Evolutionary conservation across 2,329 filamentous ascomycete genomes (phyloP).

Genomic region (Fusarium ramigenum): DNA sequence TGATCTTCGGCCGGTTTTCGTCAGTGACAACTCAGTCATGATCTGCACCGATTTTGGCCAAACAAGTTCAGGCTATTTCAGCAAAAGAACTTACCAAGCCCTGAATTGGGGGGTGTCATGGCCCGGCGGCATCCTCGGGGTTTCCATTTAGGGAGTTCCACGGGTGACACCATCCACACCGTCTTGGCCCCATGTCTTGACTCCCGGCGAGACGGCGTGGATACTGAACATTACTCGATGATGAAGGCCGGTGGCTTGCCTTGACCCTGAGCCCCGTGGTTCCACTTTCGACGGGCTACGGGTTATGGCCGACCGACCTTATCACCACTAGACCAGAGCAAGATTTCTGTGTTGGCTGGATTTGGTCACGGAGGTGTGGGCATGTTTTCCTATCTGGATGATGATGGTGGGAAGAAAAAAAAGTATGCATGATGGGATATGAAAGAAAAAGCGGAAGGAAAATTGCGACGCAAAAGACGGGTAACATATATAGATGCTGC

Average conservation of each 20-base stretch:
- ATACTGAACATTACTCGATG: constrained; percentile 25
- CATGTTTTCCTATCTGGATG: not conserved
- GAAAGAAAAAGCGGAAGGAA: not conserved
- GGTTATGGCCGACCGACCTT: constrained; percentile 15
- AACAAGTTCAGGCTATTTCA: constrained; percentile 2
- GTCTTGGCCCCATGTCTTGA: constrained; percentile 11
- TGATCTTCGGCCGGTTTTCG: not conserved
- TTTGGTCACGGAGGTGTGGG: constrained; percentile 11
- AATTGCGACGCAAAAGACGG: not conserved
- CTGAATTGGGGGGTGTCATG: constrained; percentile 1
- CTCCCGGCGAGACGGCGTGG: constrained; percentile 28
- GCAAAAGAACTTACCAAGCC: not conserved
- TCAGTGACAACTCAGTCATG: constrained; percentile 2
- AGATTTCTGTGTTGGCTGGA: not conserved
- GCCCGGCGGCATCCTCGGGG: constrained; percentile 37
- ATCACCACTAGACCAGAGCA: constrained; percentile 3
- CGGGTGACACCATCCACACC: constrained; percentile 32
- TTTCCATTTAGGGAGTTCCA: constrained; percentile 39
- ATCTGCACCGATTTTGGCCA: constrained; percentile 14
- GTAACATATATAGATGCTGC: not conserved
- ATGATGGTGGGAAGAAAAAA: not conserved
- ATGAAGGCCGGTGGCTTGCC: constrained; percentile 26
- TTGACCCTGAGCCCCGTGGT: constrained; percentile 36
- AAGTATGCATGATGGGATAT: not conserved
- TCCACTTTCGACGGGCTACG: constrained; percentile 29